Conservation (phyloP, 306 rosid species). For the Acacia confusa region DNA sequence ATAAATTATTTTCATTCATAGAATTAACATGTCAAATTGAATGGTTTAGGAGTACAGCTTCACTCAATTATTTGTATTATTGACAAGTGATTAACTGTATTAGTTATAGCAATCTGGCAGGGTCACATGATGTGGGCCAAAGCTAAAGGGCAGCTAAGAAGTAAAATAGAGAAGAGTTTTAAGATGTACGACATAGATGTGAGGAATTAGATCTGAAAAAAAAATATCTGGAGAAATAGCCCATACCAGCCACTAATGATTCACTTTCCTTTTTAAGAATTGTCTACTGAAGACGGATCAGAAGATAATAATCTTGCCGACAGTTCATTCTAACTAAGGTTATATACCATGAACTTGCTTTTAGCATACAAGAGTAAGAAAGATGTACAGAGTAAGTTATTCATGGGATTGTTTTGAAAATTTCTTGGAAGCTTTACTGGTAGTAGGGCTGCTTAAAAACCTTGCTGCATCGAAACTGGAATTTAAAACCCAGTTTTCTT, state of each 20-base stretch:
- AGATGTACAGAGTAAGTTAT: neutral
- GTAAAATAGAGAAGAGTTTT: slow-evolving; percentile 3
- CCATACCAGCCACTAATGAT: slow-evolving; percentile 32
- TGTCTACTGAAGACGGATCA: neutral
- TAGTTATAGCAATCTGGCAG: slow-evolving; percentile 5
- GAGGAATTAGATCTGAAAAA: slow-evolving; percentile 33
- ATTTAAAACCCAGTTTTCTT: neutral
- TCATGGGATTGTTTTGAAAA: neutral
- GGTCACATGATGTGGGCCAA: slow-evolving; percentile 58
- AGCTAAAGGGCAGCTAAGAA: slow-evolving; percentile 17
- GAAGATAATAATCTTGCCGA: slow-evolving; percentile 4
- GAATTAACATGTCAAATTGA: slow-evolving; percentile 25
- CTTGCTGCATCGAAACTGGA: neutral
- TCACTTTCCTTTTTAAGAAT: slow-evolving; percentile 4
- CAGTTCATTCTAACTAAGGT: slow-evolving; percentile 5
- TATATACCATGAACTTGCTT: neutral
- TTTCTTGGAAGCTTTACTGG: neutral
- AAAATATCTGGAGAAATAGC: slow-evolving; percentile 34
- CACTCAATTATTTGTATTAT: neutral
- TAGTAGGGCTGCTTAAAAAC: neutral
- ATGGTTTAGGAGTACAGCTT: slow-evolving; percentile 25
- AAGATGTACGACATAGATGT: slow-evolving; percentile 23
- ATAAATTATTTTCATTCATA: slow-evolving; percentile 30
- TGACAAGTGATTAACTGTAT: slow-evolving; percentile 8
- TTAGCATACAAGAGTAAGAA: neutral